Evolutionary conservation across 208 protist genomes (phyloP).

Genomic region (Trypanosoma lewisi): DNA sequence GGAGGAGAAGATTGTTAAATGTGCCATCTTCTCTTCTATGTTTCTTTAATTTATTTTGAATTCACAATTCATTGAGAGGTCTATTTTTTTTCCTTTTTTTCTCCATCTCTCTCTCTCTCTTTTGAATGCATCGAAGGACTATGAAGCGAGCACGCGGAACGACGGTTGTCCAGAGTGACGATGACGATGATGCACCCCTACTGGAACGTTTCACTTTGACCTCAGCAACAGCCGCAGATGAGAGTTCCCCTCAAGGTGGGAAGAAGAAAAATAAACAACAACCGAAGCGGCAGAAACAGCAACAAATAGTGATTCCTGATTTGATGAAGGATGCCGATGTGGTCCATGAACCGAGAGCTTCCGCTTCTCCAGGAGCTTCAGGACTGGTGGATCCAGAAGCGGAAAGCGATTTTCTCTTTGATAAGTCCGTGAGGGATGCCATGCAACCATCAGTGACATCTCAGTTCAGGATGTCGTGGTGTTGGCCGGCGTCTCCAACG

Average conservation of each 20-base stretch:
- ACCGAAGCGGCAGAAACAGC: too few relatives aligned
- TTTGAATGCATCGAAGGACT: background rate
- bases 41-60: too few relatives aligned
- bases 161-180: background rate
- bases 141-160: background rate
- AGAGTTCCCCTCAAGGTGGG: background rate
- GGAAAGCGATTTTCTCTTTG: slow-evolving; percentile 19
- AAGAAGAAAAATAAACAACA: background rate
- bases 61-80: too few relatives aligned
- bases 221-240: background rate
- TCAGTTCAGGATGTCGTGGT: slow-evolving; percentile 53
- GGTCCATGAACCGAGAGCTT: background rate
- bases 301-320: background rate
- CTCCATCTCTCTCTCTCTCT: slow-evolving; percentile 4
- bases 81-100: slow-evolving; percentile 9
- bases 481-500: slow-evolving; percentile 34
- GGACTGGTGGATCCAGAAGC: background rate
- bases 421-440: slow-evolving; percentile 25
- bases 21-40: too few relatives aligned
- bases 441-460: slow-evolving; percentile 40
- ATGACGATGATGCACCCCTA: background rate
- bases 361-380: background rate
- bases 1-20: too few relatives aligned
- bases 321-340: background rate
- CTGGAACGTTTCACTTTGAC: background rate